Conservation (phyloP, 441 rosid genomes). For the Syzygium malaccense region DNA sequence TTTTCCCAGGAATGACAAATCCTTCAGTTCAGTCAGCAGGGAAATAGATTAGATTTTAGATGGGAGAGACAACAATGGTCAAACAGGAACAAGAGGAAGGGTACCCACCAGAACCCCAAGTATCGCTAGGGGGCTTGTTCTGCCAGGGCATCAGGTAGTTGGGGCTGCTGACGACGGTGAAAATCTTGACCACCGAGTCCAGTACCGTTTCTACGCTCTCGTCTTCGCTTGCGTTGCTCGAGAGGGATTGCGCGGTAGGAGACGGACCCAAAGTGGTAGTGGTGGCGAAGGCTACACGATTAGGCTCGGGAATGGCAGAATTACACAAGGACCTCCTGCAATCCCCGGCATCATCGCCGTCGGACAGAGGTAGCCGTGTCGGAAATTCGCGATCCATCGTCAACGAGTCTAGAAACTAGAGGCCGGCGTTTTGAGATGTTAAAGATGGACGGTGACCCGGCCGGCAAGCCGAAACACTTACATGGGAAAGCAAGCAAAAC, state of each 20-base stretch:
- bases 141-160: constrained; percentile 85
- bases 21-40: constrained; percentile 20
- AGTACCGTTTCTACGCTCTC: constrained; percentile 40
- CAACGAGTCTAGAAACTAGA: too few relatives aligned
- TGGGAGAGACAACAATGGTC: not conserved
- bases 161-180: constrained; percentile 76
- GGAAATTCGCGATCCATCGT: too few relatives aligned
- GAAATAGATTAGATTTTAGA: not conserved
- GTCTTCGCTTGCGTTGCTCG: not conserved
- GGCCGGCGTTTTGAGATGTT: too few relatives aligned
- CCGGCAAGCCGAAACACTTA: too few relatives aligned
- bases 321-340: too few relatives aligned
- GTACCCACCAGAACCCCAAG: constrained; percentile 65
- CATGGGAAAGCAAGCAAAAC: too few relatives aligned
- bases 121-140: constrained; percentile 74
- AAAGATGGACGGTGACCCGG: too few relatives aligned
- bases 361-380: too few relatives aligned
- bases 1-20: constrained; percentile 53
- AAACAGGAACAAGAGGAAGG: not conserved
- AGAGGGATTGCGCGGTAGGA: not conserved
- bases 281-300: not conserved
- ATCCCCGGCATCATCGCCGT: too few relatives aligned
- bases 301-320: too few relatives aligned
- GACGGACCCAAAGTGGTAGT: not conserved
- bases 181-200: constrained; percentile 75